A percentile compares a stretch with the other conserved stretches of the same genome.
phyloP scores from a whole-genome alignment of 2,329 filamentous ascomycete genomes.

The Colletotrichum sansevieriae region DNA sequence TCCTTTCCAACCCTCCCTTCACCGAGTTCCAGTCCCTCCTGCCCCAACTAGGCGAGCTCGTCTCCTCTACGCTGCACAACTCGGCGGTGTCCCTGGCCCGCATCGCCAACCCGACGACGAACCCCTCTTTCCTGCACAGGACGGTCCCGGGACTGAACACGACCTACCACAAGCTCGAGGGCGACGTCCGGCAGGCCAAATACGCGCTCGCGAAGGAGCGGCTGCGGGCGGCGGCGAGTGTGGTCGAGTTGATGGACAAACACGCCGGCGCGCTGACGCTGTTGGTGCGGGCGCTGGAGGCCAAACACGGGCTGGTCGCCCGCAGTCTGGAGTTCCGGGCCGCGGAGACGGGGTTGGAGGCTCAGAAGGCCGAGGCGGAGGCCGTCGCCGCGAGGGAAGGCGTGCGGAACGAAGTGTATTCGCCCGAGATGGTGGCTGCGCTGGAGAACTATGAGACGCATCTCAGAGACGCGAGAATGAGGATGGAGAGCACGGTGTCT shows the following conservation, averaged over 20 bases:
- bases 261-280: conserved; percentile 56
- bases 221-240: conserved; percentile 52
- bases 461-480: conserved; percentile 60
- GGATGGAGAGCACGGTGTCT: conserved; percentile 59
- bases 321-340: conserved; percentile 66
- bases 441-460: conserved; percentile 63
- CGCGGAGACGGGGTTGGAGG: conserved; percentile 57
- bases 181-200: conserved; percentile 49
- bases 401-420: conserved; percentile 58
- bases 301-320: conserved; percentile 67
- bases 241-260: conserved; percentile 55
- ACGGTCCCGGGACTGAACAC: conserved; percentile 63
- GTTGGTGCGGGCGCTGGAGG: conserved; percentile 65
- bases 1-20: conserved; percentile 66
- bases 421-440: conserved; percentile 57
- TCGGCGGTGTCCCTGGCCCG: conserved; percentile 64
- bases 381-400: conserved; percentile 51
- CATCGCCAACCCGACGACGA: conserved; percentile 62
- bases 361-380: conserved; percentile 57
- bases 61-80: conserved; percentile 64
- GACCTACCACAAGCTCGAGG: conserved; percentile 54
- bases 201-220: conserved; percentile 55
- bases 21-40: conserved; percentile 61
- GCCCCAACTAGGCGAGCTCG: conserved; percentile 59
- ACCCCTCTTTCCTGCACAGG: conserved; percentile 70